Base-by-base conservation (phyloP, 257 asterid species). In the Cinchona pubescens region DNA sequence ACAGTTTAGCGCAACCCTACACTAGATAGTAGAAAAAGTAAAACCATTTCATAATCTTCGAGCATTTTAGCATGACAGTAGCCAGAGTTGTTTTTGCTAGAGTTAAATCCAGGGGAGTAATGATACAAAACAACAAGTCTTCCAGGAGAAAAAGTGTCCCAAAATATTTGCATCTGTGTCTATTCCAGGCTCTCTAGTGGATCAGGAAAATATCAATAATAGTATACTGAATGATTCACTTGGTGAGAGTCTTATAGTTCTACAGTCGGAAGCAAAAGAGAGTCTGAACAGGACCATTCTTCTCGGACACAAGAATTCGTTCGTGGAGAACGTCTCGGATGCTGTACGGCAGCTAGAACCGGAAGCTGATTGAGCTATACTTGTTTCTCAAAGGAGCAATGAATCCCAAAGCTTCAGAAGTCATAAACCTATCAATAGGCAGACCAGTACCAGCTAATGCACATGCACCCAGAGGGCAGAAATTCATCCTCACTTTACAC, bases 381-480 rank as follows among this genome's bases (percentile, higher is more conserved):
- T 97, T 95, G 90, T 92, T 95, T 83, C 98, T 90, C 94, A 95
- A 79, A 53, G 99, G 98, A 63, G 96, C 97, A 74, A 87, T 85
- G 85, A 95, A 95, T 46, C 98, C 97, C 80, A 92, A 87, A 70
- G 93, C 95, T 75, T 85, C 85, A n/a, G 99, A 88, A 43, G 98
- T 95, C 97, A 91, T 92, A 79, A 95, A 95, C 77, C 98, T 87
- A 78, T 95, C 98, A 81, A 95, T 92, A 77, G 99, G 97, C 79
- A 95, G 88, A 72, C 99, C 98, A 70, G 99, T 92, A 40, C 98
- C 99, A 82, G 99, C 99, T 79, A 95, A 88, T 10, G 99, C 96
- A 88, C 99, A 92, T 43, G 99, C 97, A 78, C 99, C 99, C 75
- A 95, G 86, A 45, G 99, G 99, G 71, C 96, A 88, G 75, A 87